Evolutionary conservation across 768 basidiomycete genomes (phyloP), one percentile per base, ranked within the genome.

Genomic region (Leccinum imitatum): DNA sequence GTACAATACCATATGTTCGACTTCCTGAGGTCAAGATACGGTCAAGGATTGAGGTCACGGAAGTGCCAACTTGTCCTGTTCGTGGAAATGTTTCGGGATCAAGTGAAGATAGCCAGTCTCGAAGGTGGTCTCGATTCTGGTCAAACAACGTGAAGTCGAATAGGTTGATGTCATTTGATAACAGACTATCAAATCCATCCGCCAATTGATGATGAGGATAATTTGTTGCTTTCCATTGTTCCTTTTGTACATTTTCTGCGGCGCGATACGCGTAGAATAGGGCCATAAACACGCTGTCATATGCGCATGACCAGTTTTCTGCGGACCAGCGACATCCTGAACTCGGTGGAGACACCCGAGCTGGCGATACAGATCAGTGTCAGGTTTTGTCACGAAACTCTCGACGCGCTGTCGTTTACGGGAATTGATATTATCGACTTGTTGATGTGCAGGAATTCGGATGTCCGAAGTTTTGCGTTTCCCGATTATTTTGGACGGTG

Each of bases 251-350:
- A 41, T 15, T 41, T 15, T 41, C 17, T n/a, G 15, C 6, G 10
- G 39, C 17, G 1, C 10, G 17, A 41, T 41, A 61, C 14, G 53
- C 27, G n/a, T 63, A 54, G 31, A 63, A 63, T 4, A 61, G 35
- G 15, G 19, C 21, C 60, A 61, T 61, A 23, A 63, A 63, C 3
- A 56, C 13, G 6, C 31, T 47, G 31, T 63, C 60, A 27, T 63
- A 63, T 3, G 11, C 53, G 54, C 57, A 63, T 17, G 63, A 63
- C 59, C 56, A 63, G 25, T 39, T 39, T 10, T 63, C 50, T 4
- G 3, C 14, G 7, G 59, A 44, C 69, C 11, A 64, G 25, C 25
- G 25, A 27, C 25, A 27, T 30, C 27, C 27, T 30, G 27, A 30
- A 30, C 27, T 30, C 27, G 27, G 27, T 30, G 27, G 27, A 30